Percentiles rank a stretch among this genome's conserved stretches.
phyloP scores from a whole-genome alignment of 2,329 filamentous ascomycete genomes.

The Botrytis medusae region DNA sequence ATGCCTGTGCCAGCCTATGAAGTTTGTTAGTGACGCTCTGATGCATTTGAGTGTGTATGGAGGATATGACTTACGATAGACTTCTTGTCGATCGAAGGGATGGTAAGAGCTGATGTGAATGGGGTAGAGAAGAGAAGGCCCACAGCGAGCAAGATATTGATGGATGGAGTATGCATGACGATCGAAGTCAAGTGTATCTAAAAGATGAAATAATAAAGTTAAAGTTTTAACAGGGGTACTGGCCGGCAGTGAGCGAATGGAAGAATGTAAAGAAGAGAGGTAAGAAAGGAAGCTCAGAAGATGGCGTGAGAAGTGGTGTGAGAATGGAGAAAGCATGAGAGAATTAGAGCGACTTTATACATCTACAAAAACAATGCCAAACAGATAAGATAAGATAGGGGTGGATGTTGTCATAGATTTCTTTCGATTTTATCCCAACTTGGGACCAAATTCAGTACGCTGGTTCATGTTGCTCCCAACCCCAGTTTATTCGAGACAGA shows the following conservation, averaged over 20 bases:
- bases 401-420: not conserved
- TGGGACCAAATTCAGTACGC: not conserved
- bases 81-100: slow-evolving; percentile 27
- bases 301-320: slow-evolving; percentile 4
- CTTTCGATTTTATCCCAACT: not conserved
- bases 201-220: slow-evolving; percentile 27
- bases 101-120: slow-evolving; percentile 29
- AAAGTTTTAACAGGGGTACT: not conserved
- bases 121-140: slow-evolving; percentile 36
- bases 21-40: not conserved
- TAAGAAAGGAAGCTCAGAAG: not conserved
- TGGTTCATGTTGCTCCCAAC: not conserved
- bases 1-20: slow-evolving; percentile 1
- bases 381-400: not conserved
- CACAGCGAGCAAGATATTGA: slow-evolving; percentile 33
- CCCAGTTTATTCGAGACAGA: not conserved
- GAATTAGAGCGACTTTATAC: slow-evolving; percentile 7
- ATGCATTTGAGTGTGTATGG: not conserved
- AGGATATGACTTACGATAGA: slow-evolving; percentile 23
- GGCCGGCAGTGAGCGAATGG: slow-evolving; percentile 14
- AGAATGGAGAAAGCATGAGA: slow-evolving; percentile 14
- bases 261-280: not conserved
- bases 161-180: slow-evolving; percentile 36
- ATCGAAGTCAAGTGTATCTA: slow-evolving; percentile 26
- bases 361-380: not conserved